Conservation (phyloP, 371 early-diverging fungal genomes). For the Mucor sp. region DNA sequence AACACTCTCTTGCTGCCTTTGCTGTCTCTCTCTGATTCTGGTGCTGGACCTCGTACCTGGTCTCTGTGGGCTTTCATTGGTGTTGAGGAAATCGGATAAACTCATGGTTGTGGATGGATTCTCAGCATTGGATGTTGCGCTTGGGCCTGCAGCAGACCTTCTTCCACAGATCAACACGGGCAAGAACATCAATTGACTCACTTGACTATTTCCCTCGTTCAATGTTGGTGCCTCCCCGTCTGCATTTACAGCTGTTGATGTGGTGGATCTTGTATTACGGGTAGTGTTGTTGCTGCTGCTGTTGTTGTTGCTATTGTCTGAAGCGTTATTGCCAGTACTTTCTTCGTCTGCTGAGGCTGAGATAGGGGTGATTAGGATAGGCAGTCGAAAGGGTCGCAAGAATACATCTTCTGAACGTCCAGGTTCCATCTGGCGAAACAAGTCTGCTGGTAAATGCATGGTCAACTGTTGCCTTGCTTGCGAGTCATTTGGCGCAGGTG, state of each 20-base stretch:
- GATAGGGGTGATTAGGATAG: constrained; percentile 15
- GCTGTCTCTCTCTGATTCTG: constrained; percentile 13
- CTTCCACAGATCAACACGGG: constrained; percentile 25
- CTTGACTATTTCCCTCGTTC: not conserved
- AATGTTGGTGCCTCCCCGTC: constrained; percentile 12
- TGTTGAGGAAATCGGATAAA: not conserved
- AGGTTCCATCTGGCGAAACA: constrained; percentile 28
- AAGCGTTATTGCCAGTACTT: not conserved
- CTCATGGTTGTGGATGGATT: not conserved
- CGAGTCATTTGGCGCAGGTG: not conserved
- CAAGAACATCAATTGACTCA: constrained; percentile 17
- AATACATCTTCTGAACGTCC: constrained; percentile 20
- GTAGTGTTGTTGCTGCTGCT: not conserved
- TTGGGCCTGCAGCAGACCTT: not conserved
- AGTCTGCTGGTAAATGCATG: constrained; percentile 25
- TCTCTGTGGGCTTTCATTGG: not conserved
- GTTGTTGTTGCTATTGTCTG: not conserved
- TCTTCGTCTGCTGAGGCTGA: not conserved
- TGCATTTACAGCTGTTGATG: constrained; percentile 11
- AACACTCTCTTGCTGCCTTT: constrained; percentile 5
- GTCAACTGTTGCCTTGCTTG: constrained; percentile 16
- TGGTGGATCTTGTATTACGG: not conserved
- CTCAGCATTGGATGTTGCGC: not conserved
- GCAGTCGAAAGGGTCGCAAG: constrained; percentile 24
- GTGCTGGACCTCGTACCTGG: constrained; percentile 10